Evolutionary conservation across 768 basidiomycete genomes (phyloP), one percentile per base, ranked within the genome.

Genomic region (Grammothele lineata): DNA sequence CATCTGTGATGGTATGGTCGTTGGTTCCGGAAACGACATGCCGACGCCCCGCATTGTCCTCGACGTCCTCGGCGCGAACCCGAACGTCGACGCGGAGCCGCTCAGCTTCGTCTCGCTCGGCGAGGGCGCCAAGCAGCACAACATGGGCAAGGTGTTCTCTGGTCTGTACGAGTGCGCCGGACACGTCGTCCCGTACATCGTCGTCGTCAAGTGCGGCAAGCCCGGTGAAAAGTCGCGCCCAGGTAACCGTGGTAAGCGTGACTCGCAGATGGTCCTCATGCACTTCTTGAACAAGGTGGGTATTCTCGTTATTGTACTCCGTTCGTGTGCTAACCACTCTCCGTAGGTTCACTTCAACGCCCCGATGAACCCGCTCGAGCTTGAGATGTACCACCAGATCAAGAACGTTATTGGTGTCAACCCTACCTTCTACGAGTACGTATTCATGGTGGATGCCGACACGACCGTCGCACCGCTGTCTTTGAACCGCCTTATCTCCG

Each of bases 341-440:
- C 43, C 17, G 3, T 50, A 92, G 91, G 96, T 98, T 37, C 96
- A 98, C 67, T 98, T 95, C 68, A 91, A 94, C 64, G 67, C 91
- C 18, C 85, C 93, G 0, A 98, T 99, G 96, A 91, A 87, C 60
- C 96, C 96, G 1, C 69, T 95, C 52, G 96, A 99, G 69, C 70
- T 99, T 43, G 96, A 99, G 71, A 95, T 99, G 72, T 98, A 93
- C 62, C 96, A 98, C 64, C 96, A 99, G 67, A 93, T 98, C 76
- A 92, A 97, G 78, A 99, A 99, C 60, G 93, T 98, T 44, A 97
- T 99, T 58, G 96, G 96, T 66, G 92, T 99, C 60, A 96, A 99
- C 67, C 96, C 95, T 2, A 85, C 92, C 0, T 97, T 98, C 70
- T 99, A 98, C 68, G 96, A 98, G 68, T 97, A 94, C 59, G 56